Percentiles rank a stretch among this genome's conserved stretches.
phyloP scores from a whole-genome alignment of 2,329 filamentous ascomycete genomes.

The Fusarium sp. region DNA sequence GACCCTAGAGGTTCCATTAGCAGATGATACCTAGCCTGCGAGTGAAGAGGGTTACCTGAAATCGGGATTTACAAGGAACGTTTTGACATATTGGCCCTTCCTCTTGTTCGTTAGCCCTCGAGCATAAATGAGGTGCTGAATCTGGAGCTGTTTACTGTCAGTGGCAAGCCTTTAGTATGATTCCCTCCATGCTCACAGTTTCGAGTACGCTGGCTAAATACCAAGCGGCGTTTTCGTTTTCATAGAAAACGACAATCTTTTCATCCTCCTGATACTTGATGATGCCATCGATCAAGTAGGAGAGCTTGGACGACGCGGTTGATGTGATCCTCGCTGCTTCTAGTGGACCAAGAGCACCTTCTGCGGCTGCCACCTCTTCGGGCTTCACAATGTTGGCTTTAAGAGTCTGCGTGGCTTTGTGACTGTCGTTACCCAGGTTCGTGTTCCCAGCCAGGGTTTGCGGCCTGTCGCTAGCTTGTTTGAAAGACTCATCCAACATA shows the following conservation, averaged over 20 bases:
- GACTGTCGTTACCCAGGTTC: slow-evolving; percentile 53
- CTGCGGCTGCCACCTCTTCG: slow-evolving; percentile 32
- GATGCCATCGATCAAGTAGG: slow-evolving; percentile 83
- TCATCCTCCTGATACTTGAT: slow-evolving; percentile 75
- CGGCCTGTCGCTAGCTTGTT: slow-evolving; percentile 25
- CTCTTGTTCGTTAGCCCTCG: slow-evolving; percentile 69
- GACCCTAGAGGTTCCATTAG: slow-evolving; percentile 62
- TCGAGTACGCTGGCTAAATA: slow-evolving; percentile 89
- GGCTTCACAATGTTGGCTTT: slow-evolving; percentile 41
- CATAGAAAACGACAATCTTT: slow-evolving; percentile 94
- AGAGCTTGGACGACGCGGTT: slow-evolving; percentile 87
- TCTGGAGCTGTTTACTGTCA: slow-evolving; percentile 58
- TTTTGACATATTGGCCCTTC: slow-evolving; percentile 79
- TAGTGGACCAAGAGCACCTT: slow-evolving; percentile 59
- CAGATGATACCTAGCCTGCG: background rate
- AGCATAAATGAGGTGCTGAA: slow-evolving; percentile 75
- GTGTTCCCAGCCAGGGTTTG: slow-evolving; percentile 57
- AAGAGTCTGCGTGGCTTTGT: slow-evolving; percentile 49
- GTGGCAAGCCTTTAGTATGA: background rate
- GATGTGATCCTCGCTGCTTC: slow-evolving; percentile 74
- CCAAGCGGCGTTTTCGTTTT: slow-evolving; percentile 86
- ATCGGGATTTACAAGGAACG: slow-evolving; percentile 77
- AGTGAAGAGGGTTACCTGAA: slow-evolving; percentile 59
- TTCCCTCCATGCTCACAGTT: slow-evolving; percentile 58
- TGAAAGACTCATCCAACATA: slow-evolving; percentile 37